Evolutionary conservation across 1,284 basidiomycete genomes (phyloP).

Genomic region (Ceratobasidium theobromae): DNA sequence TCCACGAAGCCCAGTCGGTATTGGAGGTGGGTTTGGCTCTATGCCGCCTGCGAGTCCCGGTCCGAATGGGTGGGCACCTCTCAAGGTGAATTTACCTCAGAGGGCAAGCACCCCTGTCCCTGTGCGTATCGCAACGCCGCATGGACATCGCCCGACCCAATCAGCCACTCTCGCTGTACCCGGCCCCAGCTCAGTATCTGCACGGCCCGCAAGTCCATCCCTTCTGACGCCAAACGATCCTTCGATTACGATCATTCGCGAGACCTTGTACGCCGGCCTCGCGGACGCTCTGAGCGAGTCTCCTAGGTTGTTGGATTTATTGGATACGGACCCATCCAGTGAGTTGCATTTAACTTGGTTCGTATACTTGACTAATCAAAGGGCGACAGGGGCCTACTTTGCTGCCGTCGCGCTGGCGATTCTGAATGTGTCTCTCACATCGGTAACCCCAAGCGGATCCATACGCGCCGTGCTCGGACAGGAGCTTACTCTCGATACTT

Average conservation of each 20-base stretch:
- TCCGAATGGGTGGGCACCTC: constrained; percentile 12
- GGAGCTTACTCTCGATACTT: constrained; percentile 54
- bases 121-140: constrained; percentile 39
- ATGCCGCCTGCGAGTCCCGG: constrained; percentile 33
- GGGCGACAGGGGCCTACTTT: constrained; percentile 70
- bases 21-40: constrained; percentile 13
- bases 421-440: constrained; percentile 59
- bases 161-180: constrained; percentile 26
- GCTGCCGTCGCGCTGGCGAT: constrained; percentile 71
- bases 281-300: constrained; percentile 63
- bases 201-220: constrained; percentile 47
- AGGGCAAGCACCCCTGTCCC: constrained; percentile 35
- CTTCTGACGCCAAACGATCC: constrained; percentile 48
- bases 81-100: constrained; percentile 17
- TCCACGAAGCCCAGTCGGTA: constrained; percentile 10
- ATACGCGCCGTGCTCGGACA: constrained; percentile 61
- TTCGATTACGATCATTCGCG: constrained; percentile 71
- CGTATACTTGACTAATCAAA: too few relatives aligned
- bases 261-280: constrained; percentile 76
- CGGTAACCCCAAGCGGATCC: constrained; percentile 52
- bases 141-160: constrained; percentile 9
- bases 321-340: constrained; percentile 62
- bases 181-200: constrained; percentile 7
- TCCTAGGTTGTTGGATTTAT: constrained; percentile 54
- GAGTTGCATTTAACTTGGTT: background rate